These are phyloP conservation scores for Blastobotrys muscicola DNA, from an alignment of 805 yeast genomes.

Conservation along the genomic window DNA sequence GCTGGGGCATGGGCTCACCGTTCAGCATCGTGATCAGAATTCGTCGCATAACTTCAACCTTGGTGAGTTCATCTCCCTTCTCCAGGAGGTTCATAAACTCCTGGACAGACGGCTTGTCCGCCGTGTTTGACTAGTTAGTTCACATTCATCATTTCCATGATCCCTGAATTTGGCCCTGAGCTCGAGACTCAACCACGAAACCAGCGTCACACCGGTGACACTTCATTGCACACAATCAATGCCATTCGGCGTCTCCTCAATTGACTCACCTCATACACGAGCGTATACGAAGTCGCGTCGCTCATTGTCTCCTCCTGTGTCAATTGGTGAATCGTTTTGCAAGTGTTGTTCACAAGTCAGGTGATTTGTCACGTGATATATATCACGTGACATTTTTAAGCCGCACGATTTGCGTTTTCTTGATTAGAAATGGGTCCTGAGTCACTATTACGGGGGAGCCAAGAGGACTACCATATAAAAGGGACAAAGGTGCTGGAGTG, in stretches of 20 bases:
- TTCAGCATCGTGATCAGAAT: conserved; percentile 80
- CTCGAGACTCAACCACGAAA: background rate
- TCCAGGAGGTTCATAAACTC: conserved; percentile 75
- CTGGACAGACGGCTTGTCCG: conserved; percentile 40
- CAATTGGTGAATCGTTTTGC: background rate
- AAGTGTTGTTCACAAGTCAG: conserved; percentile 11
- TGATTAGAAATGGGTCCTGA: background rate
- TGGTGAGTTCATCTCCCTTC: conserved; percentile 80
- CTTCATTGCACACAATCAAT: background rate
- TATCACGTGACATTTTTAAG: background rate
- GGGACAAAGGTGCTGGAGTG: background rate
- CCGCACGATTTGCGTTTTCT: background rate
- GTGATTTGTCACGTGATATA: conserved; percentile 1
- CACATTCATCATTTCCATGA: background rate
- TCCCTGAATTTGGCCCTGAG: no score
- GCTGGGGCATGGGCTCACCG: conserved; percentile 86
- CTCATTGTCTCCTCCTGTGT: conserved; percentile 24
- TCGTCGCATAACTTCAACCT: conserved; percentile 82
- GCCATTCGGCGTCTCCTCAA: background rate
- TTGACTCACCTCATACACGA: conserved; percentile 21
- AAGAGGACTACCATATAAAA: background rate
- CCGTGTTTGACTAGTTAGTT: conserved; percentile 13
- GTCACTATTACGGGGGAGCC: background rate
- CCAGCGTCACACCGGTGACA: background rate
- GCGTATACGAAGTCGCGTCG: conserved; percentile 32